Evolutionary conservation across 495 filamentous ascomycete species (phyloP), one percentile per base, ranked within the genome.

Genomic region (Melanomma pulvis-pyrius): DNA sequence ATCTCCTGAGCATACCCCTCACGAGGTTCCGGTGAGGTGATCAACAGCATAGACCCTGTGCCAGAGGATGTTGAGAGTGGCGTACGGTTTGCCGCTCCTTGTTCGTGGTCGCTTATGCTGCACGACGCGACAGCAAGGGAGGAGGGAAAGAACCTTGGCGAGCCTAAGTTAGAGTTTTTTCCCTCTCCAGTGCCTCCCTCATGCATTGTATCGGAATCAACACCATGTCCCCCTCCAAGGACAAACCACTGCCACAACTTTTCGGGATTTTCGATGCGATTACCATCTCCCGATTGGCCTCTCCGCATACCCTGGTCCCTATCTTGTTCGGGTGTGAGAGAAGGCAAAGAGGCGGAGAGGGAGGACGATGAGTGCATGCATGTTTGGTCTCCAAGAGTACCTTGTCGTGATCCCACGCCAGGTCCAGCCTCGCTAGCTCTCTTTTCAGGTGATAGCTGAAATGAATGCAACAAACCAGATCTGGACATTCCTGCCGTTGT

Each of bases 201-300:
- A 44, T 44, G 39, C 13, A 44, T 44, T 9, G n/a, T 24, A 22
- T 59, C 48, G 22, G 36, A 55, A 15, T 47, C 34, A 15, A 29
- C 21, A 28, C n/a, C 22, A 19, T 49, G n/a, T n/a, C 41, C 47
- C 3, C 54, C 25, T n/a, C 19, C 60, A 48, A 67, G 57, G 21
- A 71, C 59, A 41, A 71, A 67, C 26, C n/a, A 30, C 51, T 44
- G 53, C 68, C 68, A 67, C 25, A 67, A 21, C n/a, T 59, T 30
- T 19, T 67, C 63, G 25, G 34, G 9, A 6, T 44, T 12, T 17
- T 15, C 39, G n/a, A n/a, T 15, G 39, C 8, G n/a, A 44, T 44
- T 44, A 44, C 39, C 9, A 12, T 15, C 17, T 12, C 39, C 3
- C 39, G n/a, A 44, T n/a, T 44, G 39, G 39, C n/a, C 17, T 44